A percentile compares a stretch with the other conserved stretches of the same genome.
Conservation (phyloP, 148 eudicot species). For the Chenopodium album region DNA sequence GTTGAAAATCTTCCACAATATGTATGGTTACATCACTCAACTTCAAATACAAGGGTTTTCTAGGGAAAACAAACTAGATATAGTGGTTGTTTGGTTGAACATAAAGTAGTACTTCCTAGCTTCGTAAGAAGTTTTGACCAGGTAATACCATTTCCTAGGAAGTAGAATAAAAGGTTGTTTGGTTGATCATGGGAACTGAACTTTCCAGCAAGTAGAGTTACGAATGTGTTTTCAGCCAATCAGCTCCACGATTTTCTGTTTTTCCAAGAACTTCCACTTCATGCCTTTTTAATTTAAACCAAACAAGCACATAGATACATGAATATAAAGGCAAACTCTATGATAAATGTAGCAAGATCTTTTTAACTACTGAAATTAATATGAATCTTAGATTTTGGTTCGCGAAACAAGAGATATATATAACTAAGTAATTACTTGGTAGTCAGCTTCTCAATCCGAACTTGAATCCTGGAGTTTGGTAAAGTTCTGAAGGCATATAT, state of each 20-base stretch:
- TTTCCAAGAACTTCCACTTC: too few species aligned
- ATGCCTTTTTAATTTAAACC: too few species aligned
- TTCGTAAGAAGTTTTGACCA: too few species aligned
- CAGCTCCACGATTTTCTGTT: too few species aligned
- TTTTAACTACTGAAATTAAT: background rate
- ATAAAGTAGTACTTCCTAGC: too few species aligned
- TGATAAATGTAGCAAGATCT: background rate
- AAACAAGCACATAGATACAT: background rate
- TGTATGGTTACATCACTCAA: background rate
- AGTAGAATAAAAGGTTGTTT: too few species aligned
- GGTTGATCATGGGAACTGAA: too few species aligned
- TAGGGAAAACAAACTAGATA: background rate
- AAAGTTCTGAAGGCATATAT: conserved; percentile 83
- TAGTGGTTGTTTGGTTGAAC: background rate
- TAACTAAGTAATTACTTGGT: conserved; percentile 54
- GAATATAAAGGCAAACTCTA: background rate
- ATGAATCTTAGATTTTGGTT: background rate
- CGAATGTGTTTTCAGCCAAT: too few species aligned
- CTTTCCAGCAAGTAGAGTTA: too few species aligned
- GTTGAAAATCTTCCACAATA: background rate
- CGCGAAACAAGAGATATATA: background rate
- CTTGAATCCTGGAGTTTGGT: conserved; percentile 58
- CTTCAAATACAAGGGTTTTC: background rate
- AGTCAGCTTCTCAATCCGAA: conserved; percentile 81
- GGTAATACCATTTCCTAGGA: too few species aligned